These are phyloP conservation scores for Ilyonectria robusta DNA, from an alignment of 2,329 filamentous ascomycete species.

Conservation along the genomic window DNA sequence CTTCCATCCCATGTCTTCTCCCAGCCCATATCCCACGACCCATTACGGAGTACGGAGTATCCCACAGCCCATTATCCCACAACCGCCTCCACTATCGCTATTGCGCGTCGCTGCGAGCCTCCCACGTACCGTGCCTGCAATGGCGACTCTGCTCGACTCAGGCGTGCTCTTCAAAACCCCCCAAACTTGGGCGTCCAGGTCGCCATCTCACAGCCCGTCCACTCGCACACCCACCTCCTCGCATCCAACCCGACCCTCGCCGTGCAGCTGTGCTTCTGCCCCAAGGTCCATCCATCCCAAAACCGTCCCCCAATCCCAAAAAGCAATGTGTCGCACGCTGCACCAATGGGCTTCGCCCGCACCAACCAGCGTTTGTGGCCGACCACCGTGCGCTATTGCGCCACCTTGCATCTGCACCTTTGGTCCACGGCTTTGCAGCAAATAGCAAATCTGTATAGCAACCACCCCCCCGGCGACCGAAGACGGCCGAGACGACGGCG, in stretches of 20 bases:
- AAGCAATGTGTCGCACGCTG: constrained; percentile 19
- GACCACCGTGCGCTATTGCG: constrained; percentile 28
- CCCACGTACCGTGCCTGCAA: constrained; percentile 12
- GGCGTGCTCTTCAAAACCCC: constrained; percentile 11
- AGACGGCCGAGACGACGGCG: constrained; percentile 19
- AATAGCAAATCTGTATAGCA: constrained; percentile 16
- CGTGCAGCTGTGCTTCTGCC: constrained; percentile 15
- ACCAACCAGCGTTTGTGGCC: constrained; percentile 23
- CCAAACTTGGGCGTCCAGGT: background rate
- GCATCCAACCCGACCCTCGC: constrained; percentile 5
- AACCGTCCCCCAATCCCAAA: constrained; percentile 19
- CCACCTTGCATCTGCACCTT: constrained; percentile 23
- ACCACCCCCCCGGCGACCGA: constrained; percentile 24
- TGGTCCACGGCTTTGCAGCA: constrained; percentile 22
- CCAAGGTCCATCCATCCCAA: constrained; percentile 23
- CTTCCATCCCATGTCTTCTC: constrained; percentile 5
- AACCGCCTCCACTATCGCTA: background rate
- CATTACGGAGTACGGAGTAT: background rate
- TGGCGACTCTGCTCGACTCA: constrained; percentile 9
- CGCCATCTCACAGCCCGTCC: background rate
- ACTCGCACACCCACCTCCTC: background rate
- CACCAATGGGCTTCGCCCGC: constrained; percentile 22
- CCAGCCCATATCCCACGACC: constrained; percentile 9
- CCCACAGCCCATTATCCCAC: background rate
- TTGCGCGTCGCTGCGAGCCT: constrained; percentile 5